These are phyloP conservation scores for Podaxis sp. DNA, from an alignment of 768 basidiomycete genomes.

Conservation along the genomic window DNA sequence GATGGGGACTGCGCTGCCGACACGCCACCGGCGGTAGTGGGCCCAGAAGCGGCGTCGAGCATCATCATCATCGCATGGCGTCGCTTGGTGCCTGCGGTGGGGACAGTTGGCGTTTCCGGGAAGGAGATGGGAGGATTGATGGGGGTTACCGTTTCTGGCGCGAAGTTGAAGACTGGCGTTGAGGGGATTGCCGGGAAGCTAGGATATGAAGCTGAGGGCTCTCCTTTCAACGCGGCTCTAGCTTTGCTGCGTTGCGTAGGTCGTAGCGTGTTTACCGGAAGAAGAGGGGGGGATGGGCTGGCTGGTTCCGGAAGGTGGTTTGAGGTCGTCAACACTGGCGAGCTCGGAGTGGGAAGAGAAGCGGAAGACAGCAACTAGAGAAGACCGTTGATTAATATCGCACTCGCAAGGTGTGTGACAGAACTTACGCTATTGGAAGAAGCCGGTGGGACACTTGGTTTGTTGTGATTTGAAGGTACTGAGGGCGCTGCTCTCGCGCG, in stretches of 20 bases:
- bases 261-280: conserved; percentile 23
- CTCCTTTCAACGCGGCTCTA: conserved; percentile 11
- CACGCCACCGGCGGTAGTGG: conserved; percentile 35
- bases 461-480: conserved; percentile 14
- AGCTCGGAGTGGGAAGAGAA: conserved; percentile 14
- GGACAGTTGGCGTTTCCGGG: conserved; percentile 38
- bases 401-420: background rate
- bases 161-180: conserved; percentile 23
- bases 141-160: conserved; percentile 21
- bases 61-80: conserved; percentile 81
- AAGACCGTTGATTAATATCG: background rate
- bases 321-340: conserved; percentile 5
- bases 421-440: conserved; percentile 5
- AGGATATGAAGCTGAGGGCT: conserved; percentile 22
- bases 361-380: background rate
- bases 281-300: conserved; percentile 33
- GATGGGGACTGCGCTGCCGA: conserved; percentile 33
- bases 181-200: conserved; percentile 21
- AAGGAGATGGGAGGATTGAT: conserved; percentile 27
- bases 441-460: conserved; percentile 6
- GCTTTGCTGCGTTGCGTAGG: conserved; percentile 23
- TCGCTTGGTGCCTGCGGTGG: conserved; percentile 65
- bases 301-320: conserved; percentile 28
- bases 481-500: conserved; percentile 30
- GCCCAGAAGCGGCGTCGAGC: conserved; percentile 52